These are phyloP conservation scores for Gloeostereum incarnatum DNA, from an alignment of 768 basidiomycete species.

Conservation along the genomic window DNA sequence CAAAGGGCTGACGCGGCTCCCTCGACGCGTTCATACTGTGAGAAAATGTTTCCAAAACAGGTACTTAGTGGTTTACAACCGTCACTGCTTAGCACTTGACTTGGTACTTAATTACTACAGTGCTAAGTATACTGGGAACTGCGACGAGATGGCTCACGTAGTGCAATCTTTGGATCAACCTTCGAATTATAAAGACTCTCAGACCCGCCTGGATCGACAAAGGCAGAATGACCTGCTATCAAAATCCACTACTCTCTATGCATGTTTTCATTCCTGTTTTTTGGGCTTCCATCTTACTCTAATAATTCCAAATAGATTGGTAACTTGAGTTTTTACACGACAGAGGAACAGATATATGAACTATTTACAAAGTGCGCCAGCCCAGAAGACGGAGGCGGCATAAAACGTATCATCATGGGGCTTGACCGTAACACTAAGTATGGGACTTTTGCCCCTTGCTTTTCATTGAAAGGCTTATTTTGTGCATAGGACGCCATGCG, in stretches of 20 bases:
- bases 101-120: neutral
- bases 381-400: conserved; percentile 80
- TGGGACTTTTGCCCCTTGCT: conserved; percentile 9
- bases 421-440: conserved; percentile 84
- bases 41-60: conserved; percentile 15
- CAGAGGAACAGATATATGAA: conserved; percentile 94
- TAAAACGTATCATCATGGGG: conserved; percentile 93
- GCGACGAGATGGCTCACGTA: conserved; percentile 69
- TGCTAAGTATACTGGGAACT: conserved; percentile 3
- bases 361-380: conserved; percentile 86
- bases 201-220: conserved; percentile 68
- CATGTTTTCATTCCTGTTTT: conserved; percentile 32
- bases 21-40: conserved; percentile 19
- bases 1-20: conserved; percentile 13
- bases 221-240: conserved; percentile 73
- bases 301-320: conserved; percentile 49
- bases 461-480: neutral
- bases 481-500: conserved; percentile 68
- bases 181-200: conserved; percentile 95
- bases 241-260: conserved; percentile 86
- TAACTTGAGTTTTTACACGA: conserved; percentile 90
- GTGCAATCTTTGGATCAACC: conserved; percentile 83
- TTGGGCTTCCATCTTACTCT: conserved; percentile 10
- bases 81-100: neutral
- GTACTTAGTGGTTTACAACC: conserved; percentile 6